Evolutionary conservation across 306 rosid species (phyloP), one percentile per base, ranked within the genome.

Genomic region (Sophora flavescens): DNA sequence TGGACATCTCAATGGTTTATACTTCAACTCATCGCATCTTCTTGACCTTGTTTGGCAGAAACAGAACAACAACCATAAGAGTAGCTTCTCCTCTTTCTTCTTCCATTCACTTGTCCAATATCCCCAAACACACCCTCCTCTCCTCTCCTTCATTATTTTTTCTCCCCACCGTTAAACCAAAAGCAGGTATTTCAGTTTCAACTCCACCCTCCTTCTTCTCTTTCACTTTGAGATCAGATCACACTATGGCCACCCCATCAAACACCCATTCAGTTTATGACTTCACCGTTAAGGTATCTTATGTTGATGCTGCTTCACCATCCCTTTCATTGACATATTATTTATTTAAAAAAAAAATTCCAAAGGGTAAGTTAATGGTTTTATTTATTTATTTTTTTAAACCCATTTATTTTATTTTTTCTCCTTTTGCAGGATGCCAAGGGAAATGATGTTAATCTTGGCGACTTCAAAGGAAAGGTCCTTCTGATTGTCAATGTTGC

Each of bases 401-500:
- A 42, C 32, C 2, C 3, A 8, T 51, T 61, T 32, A 8, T 10
- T 44, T 10, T 0, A 42, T 42, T 17, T 8, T 32, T 32, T 10
- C 2, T 13, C 1, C 3, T 50, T 68, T 78, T 83, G 52, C 81
- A 95, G 99, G 99, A 95, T 84, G 86, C 97, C n/a, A 91, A 7
- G 84, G 97, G 93, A 63, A 92, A 88, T 0, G 96, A 92, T 80
- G 91, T 95, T 75, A 89, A 92, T 78, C 97, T 95, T 63, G 87
- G 93, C 65, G 70, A 50, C 53, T 95, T 90, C 93, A 92, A 92
- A 78, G 99, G 99, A 59, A 95, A 95, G 84, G 90, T 53, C 51
- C 96, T 95, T 52, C 61, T 95, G 75, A 87, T 95, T 80, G 99
- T 95, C 87, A 95, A 95, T 54, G 99, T 95, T 67, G 99, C 99